Percentiles rank a stretch among this genome's conserved stretches.
Conservation (phyloP, 2,329 filamentous ascomycete species). For the Seiridium cupressi region DNA sequence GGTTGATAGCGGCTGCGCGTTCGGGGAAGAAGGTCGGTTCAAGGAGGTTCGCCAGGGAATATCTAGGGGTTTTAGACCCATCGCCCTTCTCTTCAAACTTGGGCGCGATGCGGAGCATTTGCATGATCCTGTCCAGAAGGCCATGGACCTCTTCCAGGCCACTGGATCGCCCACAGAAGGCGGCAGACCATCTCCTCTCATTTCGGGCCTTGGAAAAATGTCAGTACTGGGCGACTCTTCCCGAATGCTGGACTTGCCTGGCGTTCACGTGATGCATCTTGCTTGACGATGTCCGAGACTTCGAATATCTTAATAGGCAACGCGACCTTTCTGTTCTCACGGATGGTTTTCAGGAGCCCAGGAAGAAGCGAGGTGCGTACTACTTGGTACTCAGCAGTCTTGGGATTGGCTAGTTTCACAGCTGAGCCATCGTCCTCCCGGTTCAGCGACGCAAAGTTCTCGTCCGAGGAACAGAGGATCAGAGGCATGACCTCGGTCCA, state of each 20-base stretch:
- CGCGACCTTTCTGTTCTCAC: slow-evolving; percentile 73
- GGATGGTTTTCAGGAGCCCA: slow-evolving; percentile 74
- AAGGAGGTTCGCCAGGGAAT: slow-evolving; percentile 40
- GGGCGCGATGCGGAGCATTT: slow-evolving; percentile 68
- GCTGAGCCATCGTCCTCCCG: slow-evolving; percentile 71
- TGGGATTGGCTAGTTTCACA: slow-evolving; percentile 73
- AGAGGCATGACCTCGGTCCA: slow-evolving; percentile 97
- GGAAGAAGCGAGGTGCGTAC: slow-evolving; percentile 73
- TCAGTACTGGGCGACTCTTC: too few species aligned
- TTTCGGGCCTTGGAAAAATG: slow-evolving; percentile 73
- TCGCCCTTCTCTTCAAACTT: too few species aligned
- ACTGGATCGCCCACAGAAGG: slow-evolving; percentile 89
- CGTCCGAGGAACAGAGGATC: slow-evolving; percentile 94
- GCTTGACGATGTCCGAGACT: slow-evolving; percentile 79
- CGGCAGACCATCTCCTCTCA: slow-evolving; percentile 85
- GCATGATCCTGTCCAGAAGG: slow-evolving; percentile 84
- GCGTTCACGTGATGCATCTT: slow-evolving; percentile 57
- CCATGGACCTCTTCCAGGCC: slow-evolving; percentile 97
- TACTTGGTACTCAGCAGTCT: slow-evolving; percentile 77
- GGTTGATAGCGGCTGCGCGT: slow-evolving; percentile 80
- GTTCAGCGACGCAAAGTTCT: slow-evolving; percentile 95
- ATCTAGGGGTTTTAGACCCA: too few species aligned
- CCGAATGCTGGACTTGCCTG: too few species aligned
- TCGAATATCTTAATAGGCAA: slow-evolving; percentile 80
- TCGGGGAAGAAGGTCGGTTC: background rate